phyloP scores from a whole-genome alignment of 2,329 filamentous ascomycete species.

The Tolypocladium inflatum region DNA sequence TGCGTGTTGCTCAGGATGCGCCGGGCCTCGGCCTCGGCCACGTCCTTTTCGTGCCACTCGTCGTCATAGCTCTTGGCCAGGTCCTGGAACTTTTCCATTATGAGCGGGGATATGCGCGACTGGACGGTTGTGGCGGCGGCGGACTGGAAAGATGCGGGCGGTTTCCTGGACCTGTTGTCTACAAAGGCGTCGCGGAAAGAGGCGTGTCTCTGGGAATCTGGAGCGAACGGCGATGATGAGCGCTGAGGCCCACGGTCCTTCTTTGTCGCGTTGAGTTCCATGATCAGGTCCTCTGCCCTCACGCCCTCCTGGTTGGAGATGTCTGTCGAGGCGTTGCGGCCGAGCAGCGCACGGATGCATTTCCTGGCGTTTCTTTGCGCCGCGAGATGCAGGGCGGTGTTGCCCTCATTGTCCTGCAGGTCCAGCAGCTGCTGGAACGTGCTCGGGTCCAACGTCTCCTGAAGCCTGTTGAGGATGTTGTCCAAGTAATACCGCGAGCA shows the following conservation, averaged over 20 bases:
- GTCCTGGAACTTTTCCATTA: constrained; percentile 64
- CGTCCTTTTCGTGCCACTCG: constrained; percentile 65
- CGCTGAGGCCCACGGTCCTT: constrained; percentile 59
- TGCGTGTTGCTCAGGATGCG: constrained; percentile 58
- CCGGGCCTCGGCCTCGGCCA: constrained; percentile 57
- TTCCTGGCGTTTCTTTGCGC: constrained; percentile 83
- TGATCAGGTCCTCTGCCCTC: constrained; percentile 76
- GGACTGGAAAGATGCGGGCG: constrained; percentile 39
- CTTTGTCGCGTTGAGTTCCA: constrained; percentile 59
- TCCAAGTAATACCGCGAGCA: constrained; percentile 92
- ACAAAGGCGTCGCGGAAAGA: constrained; percentile 41
- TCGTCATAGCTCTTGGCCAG: constrained; percentile 63
- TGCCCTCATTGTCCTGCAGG: constrained; percentile 73
- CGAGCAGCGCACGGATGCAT: constrained; percentile 71
- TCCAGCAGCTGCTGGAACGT: constrained; percentile 74
- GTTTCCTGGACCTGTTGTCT: constrained; percentile 31
- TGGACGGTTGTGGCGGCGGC: constrained; percentile 62
- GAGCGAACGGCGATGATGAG: constrained; percentile 65
- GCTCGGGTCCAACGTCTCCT: constrained; percentile 64
- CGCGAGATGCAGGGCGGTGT: constrained; percentile 69
- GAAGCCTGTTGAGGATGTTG: constrained; percentile 77
- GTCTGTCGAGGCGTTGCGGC: constrained; percentile 73
- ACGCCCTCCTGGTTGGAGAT: constrained; percentile 75
- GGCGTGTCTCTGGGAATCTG: constrained; percentile 48
- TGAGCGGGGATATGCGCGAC: constrained; percentile 56